Percentiles rank a stretch among this genome's conserved stretches.
These are phyloP conservation scores for Anisogramma anomala DNA, from an alignment of 2,329 filamentous ascomycete species.

Conservation along the genomic window DNA sequence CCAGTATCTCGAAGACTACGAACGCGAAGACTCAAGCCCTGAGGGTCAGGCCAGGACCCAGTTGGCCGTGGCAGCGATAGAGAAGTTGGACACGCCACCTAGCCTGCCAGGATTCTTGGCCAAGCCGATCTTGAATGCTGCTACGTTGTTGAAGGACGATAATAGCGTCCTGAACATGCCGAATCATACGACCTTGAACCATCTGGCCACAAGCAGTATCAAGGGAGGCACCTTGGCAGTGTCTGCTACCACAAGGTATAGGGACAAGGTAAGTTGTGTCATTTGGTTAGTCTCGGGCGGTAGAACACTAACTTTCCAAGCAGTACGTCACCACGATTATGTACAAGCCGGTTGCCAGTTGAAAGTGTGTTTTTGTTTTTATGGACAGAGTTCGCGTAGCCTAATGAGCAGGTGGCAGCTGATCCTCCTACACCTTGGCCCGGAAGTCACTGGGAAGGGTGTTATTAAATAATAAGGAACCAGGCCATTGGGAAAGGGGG, in stretches of 20 bases:
- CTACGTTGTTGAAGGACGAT: slow-evolving; percentile 90
- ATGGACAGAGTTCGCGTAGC: slow-evolving; percentile 9
- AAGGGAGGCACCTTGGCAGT: slow-evolving; percentile 93
- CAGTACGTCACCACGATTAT: slow-evolving; percentile 96
- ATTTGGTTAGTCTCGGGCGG: neutral
- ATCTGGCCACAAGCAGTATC: slow-evolving; percentile 94
- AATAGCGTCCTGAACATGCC: slow-evolving; percentile 95
- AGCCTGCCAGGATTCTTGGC: slow-evolving; percentile 80
- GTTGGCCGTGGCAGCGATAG: slow-evolving; percentile 61
- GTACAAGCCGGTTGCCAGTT: slow-evolving; percentile 60
- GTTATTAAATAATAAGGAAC: too few species aligned
- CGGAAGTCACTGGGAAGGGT: too few species aligned
- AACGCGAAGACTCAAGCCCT: slow-evolving; percentile 49
- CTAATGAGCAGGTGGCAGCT: too few species aligned
- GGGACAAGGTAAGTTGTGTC: slow-evolving; percentile 64
- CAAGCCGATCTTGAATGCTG: slow-evolving; percentile 88
- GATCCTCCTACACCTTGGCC: too few species aligned
- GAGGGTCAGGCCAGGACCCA: slow-evolving; percentile 64
- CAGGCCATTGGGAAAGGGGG: too few species aligned
- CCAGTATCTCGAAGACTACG: slow-evolving; percentile 76
- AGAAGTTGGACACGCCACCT: slow-evolving; percentile 73
- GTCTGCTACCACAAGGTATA: slow-evolving; percentile 94
- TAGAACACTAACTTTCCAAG: slow-evolving; percentile 14
- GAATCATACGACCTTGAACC: slow-evolving; percentile 93
- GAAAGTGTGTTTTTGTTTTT: neutral